Percentiles rank a stretch among this genome's conserved stretches.
Conservation (phyloP, 257 asterid species). For the Plantago ovata region DNA sequence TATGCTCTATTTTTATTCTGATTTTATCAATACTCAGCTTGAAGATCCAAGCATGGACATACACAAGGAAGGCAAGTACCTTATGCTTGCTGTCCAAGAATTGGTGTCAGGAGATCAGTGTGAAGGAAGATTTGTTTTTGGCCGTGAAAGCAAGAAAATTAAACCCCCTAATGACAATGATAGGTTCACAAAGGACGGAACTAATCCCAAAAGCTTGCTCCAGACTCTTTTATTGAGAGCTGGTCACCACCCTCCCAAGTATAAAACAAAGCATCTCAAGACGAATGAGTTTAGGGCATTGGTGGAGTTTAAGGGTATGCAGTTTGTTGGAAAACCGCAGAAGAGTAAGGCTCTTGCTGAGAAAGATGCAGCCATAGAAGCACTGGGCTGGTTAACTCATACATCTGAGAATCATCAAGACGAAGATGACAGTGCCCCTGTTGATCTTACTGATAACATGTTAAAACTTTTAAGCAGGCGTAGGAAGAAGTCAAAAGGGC, state of each 20-base stretch:
- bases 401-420: conserved; percentile 49
- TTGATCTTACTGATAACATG: conserved; percentile 90
- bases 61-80: conserved; percentile 92
- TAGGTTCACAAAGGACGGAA: conserved; percentile 79
- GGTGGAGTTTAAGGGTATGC: conserved; percentile 96
- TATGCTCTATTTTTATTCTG: conserved; percentile 13
- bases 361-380: conserved; percentile 95
- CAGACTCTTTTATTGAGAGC: conserved; percentile 97
- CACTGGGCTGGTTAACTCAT: conserved; percentile 89
- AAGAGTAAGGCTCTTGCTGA: conserved; percentile 80
- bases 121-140: conserved; percentile 93
- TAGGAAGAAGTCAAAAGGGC: conserved; percentile 62
- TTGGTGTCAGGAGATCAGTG: conserved; percentile 84
- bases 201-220: conserved; percentile 88
- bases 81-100: conserved; percentile 88
- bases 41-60: conserved; percentile 75
- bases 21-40: conserved; percentile 48
- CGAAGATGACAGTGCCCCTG: conserved; percentile 55
- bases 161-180: conserved; percentile 47
- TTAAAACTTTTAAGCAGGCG: conserved; percentile 75
- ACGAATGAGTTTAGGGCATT: conserved; percentile 89
- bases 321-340: conserved; percentile 94
- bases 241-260: conserved; percentile 96
- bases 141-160: conserved; percentile 77
- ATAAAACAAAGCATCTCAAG: conserved; percentile 92